A percentile compares a stretch with the other conserved stretches of the same genome.
These are phyloP conservation scores for Yamadazyma buinensis DNA, from an alignment of 1,139 yeast genomes.

Conservation along the genomic window DNA sequence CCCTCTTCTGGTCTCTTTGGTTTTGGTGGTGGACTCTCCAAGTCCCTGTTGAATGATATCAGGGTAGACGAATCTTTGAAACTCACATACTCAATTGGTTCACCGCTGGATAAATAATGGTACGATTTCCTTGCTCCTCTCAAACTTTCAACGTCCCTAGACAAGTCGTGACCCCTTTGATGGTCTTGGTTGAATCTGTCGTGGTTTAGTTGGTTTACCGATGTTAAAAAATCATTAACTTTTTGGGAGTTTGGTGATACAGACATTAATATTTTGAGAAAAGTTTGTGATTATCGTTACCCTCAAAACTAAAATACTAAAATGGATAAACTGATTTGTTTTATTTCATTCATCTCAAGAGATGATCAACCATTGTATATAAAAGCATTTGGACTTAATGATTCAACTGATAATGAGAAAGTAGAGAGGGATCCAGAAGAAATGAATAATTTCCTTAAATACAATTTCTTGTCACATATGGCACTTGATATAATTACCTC, in stretches of 20 bases:
- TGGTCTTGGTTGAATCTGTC: slow-evolving; percentile 13
- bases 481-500: slow-evolving; percentile 61
- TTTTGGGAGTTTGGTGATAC: slow-evolving; percentile 13
- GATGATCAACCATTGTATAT: slow-evolving; percentile 59
- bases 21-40: slow-evolving; percentile 7
- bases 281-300: too few species aligned
- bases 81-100: slow-evolving; percentile 1
- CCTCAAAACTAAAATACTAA: too few species aligned
- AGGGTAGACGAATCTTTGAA: slow-evolving; percentile 6
- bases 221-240: slow-evolving; percentile 14
- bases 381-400: slow-evolving; percentile 37
- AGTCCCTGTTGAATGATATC: slow-evolving; percentile 7
- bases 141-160: slow-evolving; percentile 6
- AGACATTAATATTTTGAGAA: too few species aligned
- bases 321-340: slow-evolving; percentile 24
- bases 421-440: background rate
- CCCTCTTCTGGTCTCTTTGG: slow-evolving; percentile 6
- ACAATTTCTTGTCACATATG: slow-evolving; percentile 64
- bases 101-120: background rate
- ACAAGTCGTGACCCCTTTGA: slow-evolving; percentile 10
- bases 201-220: slow-evolving; percentile 13
- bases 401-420: slow-evolving; percentile 8
- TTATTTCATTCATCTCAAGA: slow-evolving; percentile 52
- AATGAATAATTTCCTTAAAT: slow-evolving; percentile 48
- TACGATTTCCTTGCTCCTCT: background rate